Conservation (phyloP, 2,329 filamentous ascomycete species). For the Beauveria scarabaeidicola region DNA sequence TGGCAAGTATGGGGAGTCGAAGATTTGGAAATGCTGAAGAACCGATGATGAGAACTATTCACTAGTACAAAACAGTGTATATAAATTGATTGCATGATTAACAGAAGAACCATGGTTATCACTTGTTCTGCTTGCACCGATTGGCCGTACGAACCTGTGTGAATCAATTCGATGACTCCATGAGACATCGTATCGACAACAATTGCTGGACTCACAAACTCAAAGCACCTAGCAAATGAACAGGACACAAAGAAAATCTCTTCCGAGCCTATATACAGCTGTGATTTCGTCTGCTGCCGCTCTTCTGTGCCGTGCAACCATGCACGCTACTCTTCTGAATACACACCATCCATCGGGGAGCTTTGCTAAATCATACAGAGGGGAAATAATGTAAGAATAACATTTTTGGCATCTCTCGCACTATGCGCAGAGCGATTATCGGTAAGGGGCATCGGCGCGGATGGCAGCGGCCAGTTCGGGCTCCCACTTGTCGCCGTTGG, state of each 20-base stretch:
- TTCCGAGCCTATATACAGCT: constrained; percentile 23
- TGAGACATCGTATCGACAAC: too few species aligned
- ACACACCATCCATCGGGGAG: background rate
- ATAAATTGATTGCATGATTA: background rate
- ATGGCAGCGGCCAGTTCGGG: constrained; percentile 89
- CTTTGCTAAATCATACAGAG: constrained; percentile 11
- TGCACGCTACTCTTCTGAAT: constrained; percentile 1
- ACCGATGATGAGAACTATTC: background rate
- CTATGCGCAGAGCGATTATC: constrained; percentile 39
- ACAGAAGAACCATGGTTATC: background rate
- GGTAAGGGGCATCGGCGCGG: constrained; percentile 86
- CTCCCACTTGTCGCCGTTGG: constrained; percentile 96
- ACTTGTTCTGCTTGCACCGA: too few species aligned
- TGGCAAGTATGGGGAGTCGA: constrained; percentile 13
- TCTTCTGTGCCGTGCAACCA: background rate
- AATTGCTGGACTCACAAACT: background rate
- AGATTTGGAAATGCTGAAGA: constrained; percentile 13
- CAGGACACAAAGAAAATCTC: constrained; percentile 15
- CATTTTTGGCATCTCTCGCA: background rate
- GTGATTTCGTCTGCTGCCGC: constrained; percentile 10
- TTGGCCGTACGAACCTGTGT: too few species aligned
- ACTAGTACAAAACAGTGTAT: background rate
- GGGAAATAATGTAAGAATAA: background rate
- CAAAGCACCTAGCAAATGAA: constrained; percentile 18
- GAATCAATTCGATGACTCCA: too few species aligned